Evolutionary conservation across 352 stramenopile genomes (phyloP).

Genomic region (Phytophthora pistaciae): DNA sequence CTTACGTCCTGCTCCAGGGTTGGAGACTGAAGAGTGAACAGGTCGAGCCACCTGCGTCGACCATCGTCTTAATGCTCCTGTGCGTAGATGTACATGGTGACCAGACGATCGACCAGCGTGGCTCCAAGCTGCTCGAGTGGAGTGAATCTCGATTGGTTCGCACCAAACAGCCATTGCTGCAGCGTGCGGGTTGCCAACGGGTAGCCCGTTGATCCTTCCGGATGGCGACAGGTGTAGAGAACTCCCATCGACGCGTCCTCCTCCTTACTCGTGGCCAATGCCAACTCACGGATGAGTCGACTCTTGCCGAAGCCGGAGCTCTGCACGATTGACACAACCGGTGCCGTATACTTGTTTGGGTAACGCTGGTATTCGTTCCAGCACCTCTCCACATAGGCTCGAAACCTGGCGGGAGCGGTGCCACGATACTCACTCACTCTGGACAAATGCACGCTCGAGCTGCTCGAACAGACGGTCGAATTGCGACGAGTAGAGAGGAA

Average conservation of each 20-base stretch:
- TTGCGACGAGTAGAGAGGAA: no score
- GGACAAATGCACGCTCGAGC: neutral
- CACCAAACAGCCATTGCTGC: neutral
- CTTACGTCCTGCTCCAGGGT: no score
- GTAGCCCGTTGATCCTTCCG: neutral
- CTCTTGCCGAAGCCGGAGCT: slow-evolving; percentile 2
- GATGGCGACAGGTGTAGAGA: neutral
- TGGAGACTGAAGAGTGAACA: no score
- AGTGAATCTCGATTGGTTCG: neutral
- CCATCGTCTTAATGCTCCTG: neutral
- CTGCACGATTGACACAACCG: neutral
- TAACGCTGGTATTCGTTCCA: neutral
- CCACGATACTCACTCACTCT: neutral
- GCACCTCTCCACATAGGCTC: neutral
- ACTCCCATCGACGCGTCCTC: neutral
- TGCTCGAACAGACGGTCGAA: no score
- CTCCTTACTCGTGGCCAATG: neutral
- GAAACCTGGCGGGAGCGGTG: neutral
- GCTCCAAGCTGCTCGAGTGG: neutral
- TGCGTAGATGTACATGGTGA: neutral
- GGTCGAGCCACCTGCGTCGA: no score
- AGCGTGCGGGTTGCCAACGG: neutral
- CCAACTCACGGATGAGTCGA: neutral
- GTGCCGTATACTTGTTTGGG: neutral
- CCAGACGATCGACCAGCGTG: neutral